phyloP scores from a whole-genome alignment of 2,329 filamentous ascomycete species.

The Venturiaceae sp. region DNA sequence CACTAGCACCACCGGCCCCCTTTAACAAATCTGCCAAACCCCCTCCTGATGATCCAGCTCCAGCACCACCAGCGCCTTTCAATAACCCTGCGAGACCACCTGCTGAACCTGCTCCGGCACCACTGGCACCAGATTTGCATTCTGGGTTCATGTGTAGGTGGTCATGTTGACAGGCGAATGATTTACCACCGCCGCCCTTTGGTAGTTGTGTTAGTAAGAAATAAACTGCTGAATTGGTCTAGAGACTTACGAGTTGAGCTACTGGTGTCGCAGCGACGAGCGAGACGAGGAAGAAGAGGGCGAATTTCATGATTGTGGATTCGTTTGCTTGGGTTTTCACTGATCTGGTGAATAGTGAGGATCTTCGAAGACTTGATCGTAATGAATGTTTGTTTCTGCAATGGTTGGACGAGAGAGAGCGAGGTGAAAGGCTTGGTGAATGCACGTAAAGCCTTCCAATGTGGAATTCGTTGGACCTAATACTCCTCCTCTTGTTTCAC shows the following conservation, averaged over 20 bases:
- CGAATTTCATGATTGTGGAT: conserved; percentile 8
- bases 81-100: too few relatives aligned
- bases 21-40: neutral
- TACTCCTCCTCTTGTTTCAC: neutral
- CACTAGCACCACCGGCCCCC: neutral
- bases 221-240: neutral
- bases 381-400: neutral
- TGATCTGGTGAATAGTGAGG: too few relatives aligned
- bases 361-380: neutral
- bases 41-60: neutral
- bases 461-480: neutral
- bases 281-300: neutral
- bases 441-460: neutral
- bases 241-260: neutral
- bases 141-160: conserved; percentile 3
- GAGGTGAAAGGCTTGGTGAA: neutral
- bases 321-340: too few relatives aligned
- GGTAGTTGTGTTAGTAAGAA: neutral
- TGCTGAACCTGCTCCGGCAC: neutral
- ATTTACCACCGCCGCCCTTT: conserved; percentile 1
- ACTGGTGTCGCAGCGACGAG: neutral
- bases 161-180: conserved; percentile 3
- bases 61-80: neutral
- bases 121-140: neutral
- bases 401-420: neutral